Base-by-base conservation (phyloP, 148 eudicot species). In the Talinum fruticosum region DNA sequence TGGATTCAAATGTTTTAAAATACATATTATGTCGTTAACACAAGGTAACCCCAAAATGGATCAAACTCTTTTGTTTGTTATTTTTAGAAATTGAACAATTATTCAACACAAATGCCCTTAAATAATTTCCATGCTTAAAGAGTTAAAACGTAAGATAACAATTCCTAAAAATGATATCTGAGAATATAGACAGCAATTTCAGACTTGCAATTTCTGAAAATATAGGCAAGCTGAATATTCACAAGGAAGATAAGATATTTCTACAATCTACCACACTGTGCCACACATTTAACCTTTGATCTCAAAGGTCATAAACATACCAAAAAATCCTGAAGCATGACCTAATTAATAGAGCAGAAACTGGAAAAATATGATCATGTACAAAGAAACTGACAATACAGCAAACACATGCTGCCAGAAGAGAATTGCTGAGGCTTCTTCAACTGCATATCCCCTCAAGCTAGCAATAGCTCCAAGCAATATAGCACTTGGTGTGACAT, bases 401-500 rank as follows among this genome's bases (percentile, higher is more conserved):
- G 92, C 94, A 73, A 86, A 66, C 0, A 95, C 71, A 79, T 95
- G 99, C 44, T 95, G 97, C 99, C 99, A 91, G 79, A 95, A 95
- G 8, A 95, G 80, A 37, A 95, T 82, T 1, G 99, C 90, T 57
- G 97, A 95, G 35, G 99, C 93, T 75, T 92, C 99, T 10, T 88
- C 82, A 34, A 92, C 96, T 28, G 94, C 97, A 83, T 92, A 95
- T 1, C 99, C 94, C 78, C 99, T 91, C 67, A 95, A 85, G 67
- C 97, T 95, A 35, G 99, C 99, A 79, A 95, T 89, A 38, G 97
- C 99, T 54, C 99, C 99, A 32, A 95, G 86, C 72, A 95, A 85
- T 38, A 95, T 92, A 47, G 99, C 99, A 78, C 94, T 92, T 8
- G 99, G 97, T 29, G 89, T 95, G 1, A 90, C 88, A 76, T 95